Base-by-base conservation (phyloP, 2,329 filamentous ascomycete genomes). In the Diaporthe sp. region DNA sequence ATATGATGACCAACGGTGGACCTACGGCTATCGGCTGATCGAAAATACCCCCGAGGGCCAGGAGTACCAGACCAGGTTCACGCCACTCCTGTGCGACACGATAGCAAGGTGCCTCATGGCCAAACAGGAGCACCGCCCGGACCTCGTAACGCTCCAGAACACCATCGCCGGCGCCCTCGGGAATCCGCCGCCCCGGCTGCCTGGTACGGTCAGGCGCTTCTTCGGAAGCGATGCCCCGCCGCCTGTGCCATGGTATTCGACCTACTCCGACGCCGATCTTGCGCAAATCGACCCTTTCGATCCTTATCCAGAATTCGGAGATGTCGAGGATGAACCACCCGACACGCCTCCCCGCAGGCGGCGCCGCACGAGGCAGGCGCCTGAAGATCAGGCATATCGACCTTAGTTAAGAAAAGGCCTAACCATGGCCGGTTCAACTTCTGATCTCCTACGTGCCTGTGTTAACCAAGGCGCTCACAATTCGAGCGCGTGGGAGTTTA, bases 61-160 rank as follows among this genome's bases (percentile, higher is more conserved):
- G 19, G 39, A 50, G 13, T 17, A 50, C 7, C 30, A 22, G 19
- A 0, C 10, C 12, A 25, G 8, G 7, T 66, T 66, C 61, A 66
- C 42, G 4, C 42, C 42, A 1, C 25, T 15, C 30, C 61, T 66
- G 1, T 66, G 61, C 44, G 42, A 50, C 22, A 25, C 44, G 12
- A 37, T 66, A 17, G 61, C 61, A 17, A 66, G 30, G 30, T 66
- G 61, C 61, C 44, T 66, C 19, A 66, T 66, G 61, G 30, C 30
- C 30, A 47, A n/a, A n/a, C 61, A 66, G 42, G 44, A 66, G 44
- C 61, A 66, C 61, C 61, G 61, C 30, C 61, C 61, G 27, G 30
- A 66, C 27, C 61, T 66, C 10, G 17, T 19, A 27, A 13, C 37
- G 61, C 61, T 66, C 27, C 61, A 66, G 42, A 4, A 12, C 44